phyloP scores from a whole-genome alignment of 1,284 basidiomycete genomes.

The Boletellus deceptivus region DNA sequence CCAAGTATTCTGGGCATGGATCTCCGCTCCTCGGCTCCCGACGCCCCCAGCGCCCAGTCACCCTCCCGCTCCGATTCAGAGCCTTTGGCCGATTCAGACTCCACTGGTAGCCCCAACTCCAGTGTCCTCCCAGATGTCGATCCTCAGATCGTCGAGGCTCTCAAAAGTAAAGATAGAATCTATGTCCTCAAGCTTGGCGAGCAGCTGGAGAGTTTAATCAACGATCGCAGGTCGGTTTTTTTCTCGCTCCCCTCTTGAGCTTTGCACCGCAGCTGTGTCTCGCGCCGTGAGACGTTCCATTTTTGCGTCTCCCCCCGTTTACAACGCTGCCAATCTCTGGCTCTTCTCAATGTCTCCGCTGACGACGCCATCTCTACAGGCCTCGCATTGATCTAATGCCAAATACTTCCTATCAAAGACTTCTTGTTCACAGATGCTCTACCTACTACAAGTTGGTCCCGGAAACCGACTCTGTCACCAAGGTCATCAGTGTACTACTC shows the following conservation, averaged over 20 bases:
- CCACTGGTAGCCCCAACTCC: conserved; percentile 18
- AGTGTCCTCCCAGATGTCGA: conserved; percentile 48
- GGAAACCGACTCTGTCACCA: conserved; percentile 63
- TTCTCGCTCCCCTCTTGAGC: neutral
- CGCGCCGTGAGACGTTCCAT: conserved; percentile 2
- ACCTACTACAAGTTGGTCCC: conserved; percentile 69
- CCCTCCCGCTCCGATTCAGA: conserved; percentile 30
- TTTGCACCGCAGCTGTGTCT: neutral
- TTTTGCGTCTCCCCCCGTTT: neutral
- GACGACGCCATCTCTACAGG: conserved; percentile 37
- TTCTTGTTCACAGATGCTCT: conserved; percentile 80
- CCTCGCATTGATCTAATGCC: conserved; percentile 61
- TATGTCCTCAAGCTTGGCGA: conserved; percentile 83
- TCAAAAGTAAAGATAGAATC: conserved; percentile 79
- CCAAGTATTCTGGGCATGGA: conserved; percentile 2
- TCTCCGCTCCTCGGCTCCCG: conserved; percentile 1
- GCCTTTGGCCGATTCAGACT: conserved; percentile 28
- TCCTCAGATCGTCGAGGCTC: conserved; percentile 74
- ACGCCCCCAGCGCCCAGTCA: conserved; percentile 8
- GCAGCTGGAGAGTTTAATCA: conserved; percentile 73
- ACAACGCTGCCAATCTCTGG: conserved; percentile 1
- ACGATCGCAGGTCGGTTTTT: conserved; percentile 59
- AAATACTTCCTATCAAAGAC: conserved; percentile 73
- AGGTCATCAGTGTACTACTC: conserved; percentile 55
- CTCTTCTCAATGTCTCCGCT: conserved; percentile 15